These are phyloP conservation scores for Parmales sp. DNA, from an alignment of 108 stramenopile species.

Conservation along the genomic window DNA sequence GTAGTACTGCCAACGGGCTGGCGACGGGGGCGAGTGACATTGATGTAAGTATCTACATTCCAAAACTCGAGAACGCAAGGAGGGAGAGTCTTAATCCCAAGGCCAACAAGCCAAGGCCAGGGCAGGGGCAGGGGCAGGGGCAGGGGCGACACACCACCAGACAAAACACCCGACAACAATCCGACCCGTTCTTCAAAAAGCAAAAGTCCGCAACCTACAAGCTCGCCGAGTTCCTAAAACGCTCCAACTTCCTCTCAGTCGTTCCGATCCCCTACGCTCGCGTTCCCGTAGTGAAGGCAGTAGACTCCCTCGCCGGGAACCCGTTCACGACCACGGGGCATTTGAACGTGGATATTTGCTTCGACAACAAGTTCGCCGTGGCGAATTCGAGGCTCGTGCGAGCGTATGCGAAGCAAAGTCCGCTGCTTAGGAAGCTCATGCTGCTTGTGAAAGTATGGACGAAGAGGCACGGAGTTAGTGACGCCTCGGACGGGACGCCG, in stretches of 20 bases:
- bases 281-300: constrained; percentile 67
- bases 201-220: background rate
- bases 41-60: background rate
- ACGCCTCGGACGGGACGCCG: constrained; percentile 49
- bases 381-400: constrained; percentile 56
- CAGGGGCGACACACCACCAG: background rate
- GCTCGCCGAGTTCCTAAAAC: background rate
- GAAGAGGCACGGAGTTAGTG: constrained; percentile 40
- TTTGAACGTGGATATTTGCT: constrained; percentile 63
- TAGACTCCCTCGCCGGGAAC: constrained; percentile 37
- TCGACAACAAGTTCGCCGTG: constrained; percentile 73
- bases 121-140: background rate
- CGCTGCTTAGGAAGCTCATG: constrained; percentile 50
- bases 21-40: background rate
- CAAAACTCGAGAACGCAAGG: background rate
- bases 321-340: constrained; percentile 32
- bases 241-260: background rate
- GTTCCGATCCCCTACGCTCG: constrained; percentile 39
- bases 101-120: background rate
- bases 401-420: constrained; percentile 60
- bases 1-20: background rate
- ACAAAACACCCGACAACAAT: background rate
- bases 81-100: background rate
- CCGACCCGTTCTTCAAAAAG: background rate
- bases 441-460: constrained; percentile 62